Evolutionary conservation across 441 rosid genomes (phyloP).

Genomic region (Bocquillonia castaneifolia): DNA sequence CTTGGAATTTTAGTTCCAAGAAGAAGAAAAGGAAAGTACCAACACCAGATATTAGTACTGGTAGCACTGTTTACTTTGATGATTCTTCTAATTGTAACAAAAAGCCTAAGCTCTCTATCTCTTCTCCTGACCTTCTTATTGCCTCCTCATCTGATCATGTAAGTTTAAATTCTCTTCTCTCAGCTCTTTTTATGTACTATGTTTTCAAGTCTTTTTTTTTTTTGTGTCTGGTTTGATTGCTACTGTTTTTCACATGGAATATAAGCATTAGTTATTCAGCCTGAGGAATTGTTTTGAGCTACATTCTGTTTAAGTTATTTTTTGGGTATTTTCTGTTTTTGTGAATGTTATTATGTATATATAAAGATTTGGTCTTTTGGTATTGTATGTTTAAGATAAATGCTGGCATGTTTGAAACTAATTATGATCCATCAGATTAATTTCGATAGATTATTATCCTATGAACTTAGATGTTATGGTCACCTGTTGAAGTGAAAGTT

Average conservation of each 20-base stretch:
- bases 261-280: not conserved
- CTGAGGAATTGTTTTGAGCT: not conserved
- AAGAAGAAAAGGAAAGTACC: conserved; percentile 61
- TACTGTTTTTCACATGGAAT: conserved; percentile 7
- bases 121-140: too few species aligned
- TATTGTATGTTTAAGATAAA: conserved; percentile 20
- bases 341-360: too few species aligned
- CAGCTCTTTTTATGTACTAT: not conserved
- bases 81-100: conserved; percentile 36
- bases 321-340: not conserved
- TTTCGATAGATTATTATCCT: too few species aligned
- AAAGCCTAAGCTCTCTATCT: conserved; percentile 41
- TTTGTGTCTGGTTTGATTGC: not conserved
- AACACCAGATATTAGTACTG: too few species aligned
- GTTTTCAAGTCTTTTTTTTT: not conserved
- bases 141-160: conserved; percentile 31
- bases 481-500: not conserved
- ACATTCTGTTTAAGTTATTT: not conserved
- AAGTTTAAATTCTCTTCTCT: conserved; percentile 18
- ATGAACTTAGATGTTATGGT: not conserved
- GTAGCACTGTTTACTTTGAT: too few species aligned
- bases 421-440: too few species aligned
- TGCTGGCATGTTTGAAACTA: too few species aligned
- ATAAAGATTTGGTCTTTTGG: not conserved
- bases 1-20: conserved; percentile 37